Conservation (phyloP, 768 basidiomycete genomes). For the Naganishia vaughanmartiniae region DNA sequence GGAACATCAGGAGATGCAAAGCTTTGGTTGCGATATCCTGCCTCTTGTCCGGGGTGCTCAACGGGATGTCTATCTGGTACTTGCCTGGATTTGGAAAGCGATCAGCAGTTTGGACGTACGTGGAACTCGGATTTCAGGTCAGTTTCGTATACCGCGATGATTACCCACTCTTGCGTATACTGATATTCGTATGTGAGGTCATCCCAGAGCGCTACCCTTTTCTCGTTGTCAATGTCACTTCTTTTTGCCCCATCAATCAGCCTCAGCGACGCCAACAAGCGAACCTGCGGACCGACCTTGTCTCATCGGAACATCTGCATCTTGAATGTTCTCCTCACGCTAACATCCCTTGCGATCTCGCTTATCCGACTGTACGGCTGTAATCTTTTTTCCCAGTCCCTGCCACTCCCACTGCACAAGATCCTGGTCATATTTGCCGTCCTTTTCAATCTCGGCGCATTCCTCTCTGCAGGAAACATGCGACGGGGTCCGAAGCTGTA, state of each 20-base stretch:
- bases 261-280: not conserved
- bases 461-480: slow-evolving; percentile 36
- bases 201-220: not conserved
- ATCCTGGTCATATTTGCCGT: not conserved
- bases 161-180: not conserved
- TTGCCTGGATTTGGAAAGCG: too few species aligned
- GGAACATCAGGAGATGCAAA: slow-evolving; percentile 18
- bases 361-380: slow-evolving; percentile 1
- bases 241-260: not conserved
- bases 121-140: slow-evolving; percentile 8
- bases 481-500: slow-evolving; percentile 43
- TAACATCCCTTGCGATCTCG: not conserved
- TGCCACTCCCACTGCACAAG: not conserved
- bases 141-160: not conserved
- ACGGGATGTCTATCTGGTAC: not conserved
- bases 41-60: not conserved
- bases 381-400: not conserved
- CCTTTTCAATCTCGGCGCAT: not conserved
- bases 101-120: not conserved
- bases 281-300: too few species aligned
- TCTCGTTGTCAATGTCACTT: not conserved
- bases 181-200: not conserved
- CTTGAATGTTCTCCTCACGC: not conserved
- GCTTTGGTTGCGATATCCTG: not conserved
- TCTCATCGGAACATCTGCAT: slow-evolving; percentile 3